These are phyloP conservation scores for Rhizophagus clarus DNA, from an alignment of 192 early-diverging fungal genomes.

Conservation along the genomic window DNA sequence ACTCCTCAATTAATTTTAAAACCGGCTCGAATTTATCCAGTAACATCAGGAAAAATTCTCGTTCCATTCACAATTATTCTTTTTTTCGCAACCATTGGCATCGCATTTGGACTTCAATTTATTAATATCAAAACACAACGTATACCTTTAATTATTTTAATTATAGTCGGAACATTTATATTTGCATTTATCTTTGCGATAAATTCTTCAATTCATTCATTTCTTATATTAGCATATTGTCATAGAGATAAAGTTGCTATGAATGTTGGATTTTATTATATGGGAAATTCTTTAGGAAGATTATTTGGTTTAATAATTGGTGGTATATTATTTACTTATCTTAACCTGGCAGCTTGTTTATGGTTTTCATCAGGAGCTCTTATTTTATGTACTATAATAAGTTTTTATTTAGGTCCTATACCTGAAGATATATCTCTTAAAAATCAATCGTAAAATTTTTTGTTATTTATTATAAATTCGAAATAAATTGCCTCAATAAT, in stretches of 20 bases:
- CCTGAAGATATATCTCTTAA: no score
- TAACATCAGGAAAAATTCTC: slow-evolving; percentile 2
- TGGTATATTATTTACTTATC: slow-evolving; percentile 9
- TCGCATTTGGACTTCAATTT: slow-evolving; percentile 12
- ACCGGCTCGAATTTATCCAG: slow-evolving; percentile 23
- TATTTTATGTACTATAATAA: slow-evolving; percentile 2
- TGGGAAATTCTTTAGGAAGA: slow-evolving; percentile 31
- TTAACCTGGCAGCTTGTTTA: slow-evolving; percentile 25
- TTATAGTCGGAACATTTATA: slow-evolving; percentile 10
- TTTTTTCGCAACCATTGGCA: not conserved
- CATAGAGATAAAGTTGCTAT: slow-evolving; percentile 30
- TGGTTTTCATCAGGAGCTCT: slow-evolving; percentile 16
- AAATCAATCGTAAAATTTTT: no score
- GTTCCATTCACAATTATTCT: slow-evolving; percentile 24
- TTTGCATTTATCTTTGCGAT: slow-evolving; percentile 34
- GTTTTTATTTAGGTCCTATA: slow-evolving; percentile 22
- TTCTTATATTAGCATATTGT: slow-evolving; percentile 33
- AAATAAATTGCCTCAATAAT: no score
- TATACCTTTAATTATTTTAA: not conserved
- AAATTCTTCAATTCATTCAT: slow-evolving; percentile 34
- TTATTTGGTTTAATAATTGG: slow-evolving; percentile 25
- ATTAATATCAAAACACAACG: not conserved
- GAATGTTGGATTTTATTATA: slow-evolving; percentile 35
- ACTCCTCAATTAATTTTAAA: slow-evolving; percentile 41
- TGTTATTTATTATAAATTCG: no score